Evolutionary conservation across 768 basidiomycete genomes (phyloP), one percentile per base, ranked within the genome.

Genomic region (Boletus rex-veris): DNA sequence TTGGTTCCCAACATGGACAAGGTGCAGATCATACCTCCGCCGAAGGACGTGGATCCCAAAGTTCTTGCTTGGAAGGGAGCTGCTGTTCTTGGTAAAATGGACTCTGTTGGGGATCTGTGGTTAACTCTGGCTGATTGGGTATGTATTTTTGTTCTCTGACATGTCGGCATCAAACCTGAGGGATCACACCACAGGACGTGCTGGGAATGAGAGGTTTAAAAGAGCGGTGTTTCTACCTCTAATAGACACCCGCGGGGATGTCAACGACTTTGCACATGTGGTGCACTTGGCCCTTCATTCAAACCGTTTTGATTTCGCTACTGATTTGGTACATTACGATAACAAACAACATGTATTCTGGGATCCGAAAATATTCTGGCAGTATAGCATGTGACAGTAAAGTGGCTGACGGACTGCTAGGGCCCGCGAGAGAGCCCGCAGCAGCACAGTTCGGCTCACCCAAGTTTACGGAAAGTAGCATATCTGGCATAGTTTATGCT

Each of bases 31-130:
- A 89, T 98, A 43, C 91, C 93, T n/a, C 88, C 93, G 3, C 94
- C 95, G 1, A 89, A 94, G 67, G 92, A 93, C 55, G 82, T 98
- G 41, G 94, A 98, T 70, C 92, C 92, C 6, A 81, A 84, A 24
- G 85, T 92, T 36, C 80, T 98, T 31, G 85, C 85, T 15, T 99
- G 97, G 97, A 98, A 98, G 70, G 97, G 97, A 10, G 92, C 88
- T 7, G 83, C 88, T 8, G 92, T 95, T 12, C 81, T 98, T 39
- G 90, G 87, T 26, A 91, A 92, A 71, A 88, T 98, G 82, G 97
- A 99, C 48, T 84, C 85, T 3, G 83, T 89, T 42, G 79, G 82
- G 30, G 97, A 99, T 59, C 73, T 98, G 52, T 98, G 96, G 96
- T 76, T 98, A 26, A 82, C 90, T 7, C 73, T 77, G 52, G 75